Evolutionary conservation across 495 filamentous ascomycete species (phyloP).

Genomic region (Trichoderma parareesei): DNA sequence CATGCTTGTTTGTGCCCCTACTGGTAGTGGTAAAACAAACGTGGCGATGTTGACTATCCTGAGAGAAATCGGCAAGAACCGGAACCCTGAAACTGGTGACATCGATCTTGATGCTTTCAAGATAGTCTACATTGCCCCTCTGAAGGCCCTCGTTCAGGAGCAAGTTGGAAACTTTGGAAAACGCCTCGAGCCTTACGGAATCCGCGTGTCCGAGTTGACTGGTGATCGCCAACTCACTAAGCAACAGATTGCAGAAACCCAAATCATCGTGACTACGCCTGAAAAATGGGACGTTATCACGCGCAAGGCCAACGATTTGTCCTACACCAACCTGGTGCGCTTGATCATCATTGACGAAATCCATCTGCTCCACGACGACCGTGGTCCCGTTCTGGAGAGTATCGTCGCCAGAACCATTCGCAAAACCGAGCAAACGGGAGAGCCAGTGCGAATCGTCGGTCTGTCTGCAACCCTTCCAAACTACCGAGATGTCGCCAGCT

Average conservation of each 20-base stretch:
- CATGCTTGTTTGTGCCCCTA: slow-evolving; percentile 94
- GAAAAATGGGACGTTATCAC: slow-evolving; percentile 99
- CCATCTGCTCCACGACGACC: slow-evolving; percentile 93
- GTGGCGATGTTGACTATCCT: slow-evolving; percentile 96
- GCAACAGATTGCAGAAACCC: slow-evolving; percentile 94
- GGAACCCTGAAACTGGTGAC: slow-evolving; percentile 76
- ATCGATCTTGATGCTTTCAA: slow-evolving; percentile 96
- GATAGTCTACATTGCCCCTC: slow-evolving; percentile 86
- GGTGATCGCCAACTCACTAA: slow-evolving; percentile 98
- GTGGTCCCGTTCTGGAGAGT: slow-evolving; percentile 92
- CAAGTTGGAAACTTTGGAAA: slow-evolving; percentile 96
- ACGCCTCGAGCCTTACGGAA: slow-evolving; percentile 80
- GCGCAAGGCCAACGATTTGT: slow-evolving; percentile 90
- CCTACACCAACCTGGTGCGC: slow-evolving; percentile 93
- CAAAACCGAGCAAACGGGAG: slow-evolving; percentile 84
- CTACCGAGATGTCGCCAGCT: slow-evolving; percentile 92
- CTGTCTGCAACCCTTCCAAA: slow-evolving; percentile 94
- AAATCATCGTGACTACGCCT: slow-evolving; percentile 96
- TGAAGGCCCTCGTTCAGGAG: slow-evolving; percentile 94
- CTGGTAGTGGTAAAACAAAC: slow-evolving; percentile 97
- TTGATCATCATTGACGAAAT: slow-evolving; percentile 97
- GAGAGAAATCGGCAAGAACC: slow-evolving; percentile 92
- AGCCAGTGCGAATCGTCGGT: slow-evolving; percentile 83
- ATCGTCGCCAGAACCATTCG: slow-evolving; percentile 93
- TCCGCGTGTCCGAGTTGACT: slow-evolving; percentile 87